Evolutionary conservation across 1,139 yeast genomes (phyloP).

Genomic region (Groenewaldozyma sp.): DNA sequence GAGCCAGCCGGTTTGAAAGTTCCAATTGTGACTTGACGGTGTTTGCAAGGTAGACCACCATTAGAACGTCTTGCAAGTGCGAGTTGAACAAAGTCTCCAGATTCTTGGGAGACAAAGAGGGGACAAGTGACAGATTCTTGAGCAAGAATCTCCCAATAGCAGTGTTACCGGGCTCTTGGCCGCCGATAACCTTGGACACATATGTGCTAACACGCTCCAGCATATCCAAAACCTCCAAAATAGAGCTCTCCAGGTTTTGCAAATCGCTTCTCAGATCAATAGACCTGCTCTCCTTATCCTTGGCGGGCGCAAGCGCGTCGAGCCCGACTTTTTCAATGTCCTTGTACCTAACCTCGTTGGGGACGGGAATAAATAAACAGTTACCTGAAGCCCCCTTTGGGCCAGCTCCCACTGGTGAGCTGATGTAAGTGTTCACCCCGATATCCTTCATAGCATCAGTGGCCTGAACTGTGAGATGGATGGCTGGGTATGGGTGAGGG

Average conservation of each 20-base stretch:
- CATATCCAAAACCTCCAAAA: constrained; percentile 47
- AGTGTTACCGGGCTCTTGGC: constrained; percentile 35
- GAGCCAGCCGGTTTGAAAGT: constrained; percentile 65
- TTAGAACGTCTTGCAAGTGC: constrained; percentile 72
- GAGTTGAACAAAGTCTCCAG: constrained; percentile 57
- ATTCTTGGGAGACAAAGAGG: constrained; percentile 50
- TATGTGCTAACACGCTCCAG: constrained; percentile 48
- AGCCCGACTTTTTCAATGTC: constrained; percentile 43
- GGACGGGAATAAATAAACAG: constrained; percentile 72
- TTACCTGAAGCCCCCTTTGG: constrained; percentile 43
- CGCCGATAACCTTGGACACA: constrained; percentile 37
- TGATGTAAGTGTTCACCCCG: constrained; percentile 58
- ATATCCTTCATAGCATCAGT: constrained; percentile 33
- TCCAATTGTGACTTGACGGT: constrained; percentile 83
- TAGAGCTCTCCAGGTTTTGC: constrained; percentile 43
- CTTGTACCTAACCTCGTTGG: constrained; percentile 53
- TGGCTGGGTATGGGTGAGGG: constrained; percentile 68
- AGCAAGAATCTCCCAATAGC: constrained; percentile 59
- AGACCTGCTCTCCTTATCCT: constrained; percentile 30
- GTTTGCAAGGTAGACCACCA: constrained; percentile 76
- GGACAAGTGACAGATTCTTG: constrained; percentile 52
- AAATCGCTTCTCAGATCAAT: constrained; percentile 35
- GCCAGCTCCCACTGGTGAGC: constrained; percentile 62
- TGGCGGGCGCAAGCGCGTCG: constrained; percentile 29
- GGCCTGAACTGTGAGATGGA: constrained; percentile 57